Evolutionary conservation across 192 early-diverging fungal genomes (phyloP).

Genomic region (Coemansia sp.): DNA sequence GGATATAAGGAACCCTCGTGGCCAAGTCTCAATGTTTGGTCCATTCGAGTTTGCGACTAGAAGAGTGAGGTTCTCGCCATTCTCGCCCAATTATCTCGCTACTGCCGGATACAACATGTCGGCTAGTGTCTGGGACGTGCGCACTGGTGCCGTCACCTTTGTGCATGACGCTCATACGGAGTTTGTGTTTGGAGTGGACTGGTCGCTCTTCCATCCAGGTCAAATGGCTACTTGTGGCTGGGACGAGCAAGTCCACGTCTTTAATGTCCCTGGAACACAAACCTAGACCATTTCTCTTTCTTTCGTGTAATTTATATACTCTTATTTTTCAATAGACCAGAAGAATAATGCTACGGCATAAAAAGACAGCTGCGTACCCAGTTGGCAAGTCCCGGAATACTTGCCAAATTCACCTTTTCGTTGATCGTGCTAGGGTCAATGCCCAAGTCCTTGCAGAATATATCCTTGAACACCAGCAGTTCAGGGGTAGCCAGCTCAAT

Average conservation of each 20-base stretch:
- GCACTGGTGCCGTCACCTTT: conserved; percentile 56
- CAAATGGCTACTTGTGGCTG: conserved; percentile 92
- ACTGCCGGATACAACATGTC: conserved; percentile 97
- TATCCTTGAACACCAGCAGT: conserved; percentile 51
- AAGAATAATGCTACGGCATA: not conserved
- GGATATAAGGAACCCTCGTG: conserved; percentile 81
- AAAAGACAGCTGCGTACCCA: conserved; percentile 41
- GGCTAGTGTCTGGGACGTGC: conserved; percentile 87
- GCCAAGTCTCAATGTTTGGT: conserved; percentile 70
- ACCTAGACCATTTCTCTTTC: not conserved
- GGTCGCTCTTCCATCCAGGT: conserved; percentile 84
- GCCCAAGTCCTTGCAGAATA: conserved; percentile 50
- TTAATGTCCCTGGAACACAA: conserved; percentile 32
- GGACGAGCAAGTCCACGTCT: conserved; percentile 87
- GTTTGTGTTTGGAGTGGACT: conserved; percentile 96
- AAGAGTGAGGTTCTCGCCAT: conserved; percentile 91
- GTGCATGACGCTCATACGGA: conserved; percentile 89
- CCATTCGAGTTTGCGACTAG: conserved; percentile 95
- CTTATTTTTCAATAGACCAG: not conserved
- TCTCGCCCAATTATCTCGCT: conserved; percentile 76
- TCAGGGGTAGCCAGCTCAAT: conserved; percentile 49
- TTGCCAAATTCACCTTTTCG: conserved; percentile 41
- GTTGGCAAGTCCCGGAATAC: conserved; percentile 41
- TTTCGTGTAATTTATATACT: not conserved
- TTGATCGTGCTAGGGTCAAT: conserved; percentile 41